Evolutionary conservation across 352 stramenopile genomes (phyloP).

Genomic region (Ophiocytium majus): DNA sequence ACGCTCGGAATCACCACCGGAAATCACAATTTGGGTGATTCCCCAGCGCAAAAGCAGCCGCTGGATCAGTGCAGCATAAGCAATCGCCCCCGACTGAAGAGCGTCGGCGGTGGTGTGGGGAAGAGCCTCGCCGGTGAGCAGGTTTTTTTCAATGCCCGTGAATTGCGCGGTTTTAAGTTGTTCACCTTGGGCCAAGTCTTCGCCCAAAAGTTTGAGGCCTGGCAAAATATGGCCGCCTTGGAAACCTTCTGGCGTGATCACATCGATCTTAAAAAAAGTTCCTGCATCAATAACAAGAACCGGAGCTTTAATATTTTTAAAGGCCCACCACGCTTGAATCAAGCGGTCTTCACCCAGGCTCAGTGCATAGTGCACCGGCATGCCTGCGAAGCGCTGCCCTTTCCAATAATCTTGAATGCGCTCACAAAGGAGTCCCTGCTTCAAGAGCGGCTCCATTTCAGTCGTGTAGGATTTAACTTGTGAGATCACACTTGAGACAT

Average conservation of each 20-base stretch:
- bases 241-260: background rate
- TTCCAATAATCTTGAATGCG: background rate
- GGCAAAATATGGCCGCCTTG: constrained; percentile 8
- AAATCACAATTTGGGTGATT: background rate
- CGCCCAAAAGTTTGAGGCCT: background rate
- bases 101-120: background rate
- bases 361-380: background rate
- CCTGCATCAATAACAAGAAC: background rate
- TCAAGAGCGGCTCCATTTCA: background rate
- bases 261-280: constrained; percentile 10
- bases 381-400: background rate
- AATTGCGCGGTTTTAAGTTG: background rate
- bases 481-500: background rate
- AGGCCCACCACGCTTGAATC: background rate
- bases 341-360: background rate
- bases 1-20: background rate
- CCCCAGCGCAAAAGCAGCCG: background rate
- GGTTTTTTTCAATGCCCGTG: background rate
- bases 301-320: constrained; percentile 3
- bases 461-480: background rate
- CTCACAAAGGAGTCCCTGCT: background rate
- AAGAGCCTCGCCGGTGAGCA: background rate
- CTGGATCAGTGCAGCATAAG: background rate
- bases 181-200: background rate
- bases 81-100: background rate